A percentile compares a stretch with the other conserved stretches of the same genome.
These are phyloP conservation scores for Diaporthe aspalathi DNA, from an alignment of 2,329 filamentous ascomycete species.

Conservation along the genomic window DNA sequence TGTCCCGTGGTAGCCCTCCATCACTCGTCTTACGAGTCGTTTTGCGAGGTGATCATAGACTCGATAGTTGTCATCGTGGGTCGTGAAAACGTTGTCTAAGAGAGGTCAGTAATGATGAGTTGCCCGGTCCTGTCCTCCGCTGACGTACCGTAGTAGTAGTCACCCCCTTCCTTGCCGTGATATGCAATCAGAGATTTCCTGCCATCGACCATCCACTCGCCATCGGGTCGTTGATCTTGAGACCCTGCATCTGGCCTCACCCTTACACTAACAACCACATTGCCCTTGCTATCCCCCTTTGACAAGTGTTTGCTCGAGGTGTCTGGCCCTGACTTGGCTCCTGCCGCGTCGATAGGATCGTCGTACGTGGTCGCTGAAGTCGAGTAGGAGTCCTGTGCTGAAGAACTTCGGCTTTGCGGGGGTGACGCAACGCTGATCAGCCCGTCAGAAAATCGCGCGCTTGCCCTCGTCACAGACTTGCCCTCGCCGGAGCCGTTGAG, in stretches of 20 bases:
- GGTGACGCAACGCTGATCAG: conserved; percentile 83
- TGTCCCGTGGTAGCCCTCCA: conserved; percentile 99
- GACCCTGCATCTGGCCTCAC: conserved; percentile 83
- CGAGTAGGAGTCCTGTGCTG: conserved; percentile 90
- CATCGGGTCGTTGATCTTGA: conserved; percentile 73
- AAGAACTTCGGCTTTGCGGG: conserved; percentile 89
- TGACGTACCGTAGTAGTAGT: conserved; percentile 86
- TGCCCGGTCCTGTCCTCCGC: neutral
- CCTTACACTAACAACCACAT: conserved; percentile 94
- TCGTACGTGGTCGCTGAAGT: conserved; percentile 92
- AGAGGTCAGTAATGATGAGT: conserved; percentile 36
- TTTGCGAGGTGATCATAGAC: conserved; percentile 97
- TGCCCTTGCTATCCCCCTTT: conserved; percentile 83
- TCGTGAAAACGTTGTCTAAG: conserved; percentile 94
- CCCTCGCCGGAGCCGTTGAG: conserved; percentile 83
- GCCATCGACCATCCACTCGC: conserved; percentile 93
- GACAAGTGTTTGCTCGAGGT: conserved; percentile 60
- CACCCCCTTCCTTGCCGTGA: conserved; percentile 87
- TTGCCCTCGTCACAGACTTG: conserved; percentile 74
- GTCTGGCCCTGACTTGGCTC: conserved; percentile 47
- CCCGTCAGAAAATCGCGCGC: conserved; percentile 77
- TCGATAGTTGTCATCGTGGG: conserved; percentile 91
- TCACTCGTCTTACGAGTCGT: conserved; percentile 91
- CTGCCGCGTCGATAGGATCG: conserved; percentile 72
- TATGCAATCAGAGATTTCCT: conserved; percentile 85